These are phyloP conservation scores for Helicocarpus griseus DNA, from an alignment of 2,329 filamentous ascomycete genomes.

Conservation along the genomic window DNA sequence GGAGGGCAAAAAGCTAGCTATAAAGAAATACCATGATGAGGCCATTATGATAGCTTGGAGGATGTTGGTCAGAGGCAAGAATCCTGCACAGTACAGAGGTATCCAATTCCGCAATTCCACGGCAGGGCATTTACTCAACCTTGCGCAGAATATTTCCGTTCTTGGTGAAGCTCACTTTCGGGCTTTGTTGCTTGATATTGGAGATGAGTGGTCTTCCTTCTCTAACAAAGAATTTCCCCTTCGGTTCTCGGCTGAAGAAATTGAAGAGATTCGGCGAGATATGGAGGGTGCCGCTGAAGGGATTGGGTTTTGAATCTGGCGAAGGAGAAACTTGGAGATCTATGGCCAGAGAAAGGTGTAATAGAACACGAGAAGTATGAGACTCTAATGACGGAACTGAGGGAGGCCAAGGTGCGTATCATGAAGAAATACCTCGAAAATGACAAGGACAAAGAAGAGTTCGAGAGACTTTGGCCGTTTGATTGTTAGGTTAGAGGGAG, in stretches of 20 bases:
- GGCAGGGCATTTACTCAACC: not conserved
- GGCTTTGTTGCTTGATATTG: not conserved
- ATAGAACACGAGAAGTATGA: not conserved
- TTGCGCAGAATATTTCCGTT: not conserved
- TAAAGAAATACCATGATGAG: not conserved
- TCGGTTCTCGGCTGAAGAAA: too few species aligned
- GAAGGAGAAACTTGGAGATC: not conserved
- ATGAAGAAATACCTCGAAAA: not conserved
- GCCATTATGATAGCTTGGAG: not conserved
- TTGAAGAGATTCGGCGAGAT: too few species aligned
- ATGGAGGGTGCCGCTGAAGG: too few species aligned
- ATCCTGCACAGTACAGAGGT: not conserved
- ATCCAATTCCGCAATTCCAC: not conserved
- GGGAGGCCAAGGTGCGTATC: not conserved
- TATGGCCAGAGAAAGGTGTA: not conserved
- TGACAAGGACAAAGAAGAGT: slow-evolving; percentile 9
- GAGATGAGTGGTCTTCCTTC: too few species aligned
- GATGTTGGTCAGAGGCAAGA: not conserved
- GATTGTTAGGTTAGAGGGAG: slow-evolving; percentile 22
- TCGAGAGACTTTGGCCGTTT: slow-evolving; percentile 12
- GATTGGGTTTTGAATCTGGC: too few species aligned
- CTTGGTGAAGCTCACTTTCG: not conserved
- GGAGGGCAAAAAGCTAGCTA: not conserved
- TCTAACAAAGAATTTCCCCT: too few species aligned
- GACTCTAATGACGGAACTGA: not conserved